These are phyloP conservation scores for Pichia sp. DNA, from an alignment of 1,139 yeast genomes.

Conservation along the genomic window DNA sequence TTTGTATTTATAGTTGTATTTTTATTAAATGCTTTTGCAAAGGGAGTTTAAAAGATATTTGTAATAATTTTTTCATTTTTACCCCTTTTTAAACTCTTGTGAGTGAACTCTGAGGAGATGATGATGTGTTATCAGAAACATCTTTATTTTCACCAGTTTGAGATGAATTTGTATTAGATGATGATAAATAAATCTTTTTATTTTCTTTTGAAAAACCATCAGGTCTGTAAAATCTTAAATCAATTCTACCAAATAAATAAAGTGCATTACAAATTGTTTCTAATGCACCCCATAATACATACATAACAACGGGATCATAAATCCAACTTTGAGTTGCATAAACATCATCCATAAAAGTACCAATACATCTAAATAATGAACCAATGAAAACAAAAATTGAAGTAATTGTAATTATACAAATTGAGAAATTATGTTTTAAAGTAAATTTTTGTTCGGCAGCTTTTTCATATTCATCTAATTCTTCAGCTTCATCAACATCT, in stretches of 20 bases:
- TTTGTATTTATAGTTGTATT: too few relatives aligned
- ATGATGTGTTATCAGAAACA: slow-evolving; percentile 1
- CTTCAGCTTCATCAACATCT: slow-evolving; percentile 28
- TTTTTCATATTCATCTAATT: slow-evolving; percentile 20
- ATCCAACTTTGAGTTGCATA: slow-evolving; percentile 35
- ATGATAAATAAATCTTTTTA: not conserved
- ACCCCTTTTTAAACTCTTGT: slow-evolving; percentile 7
- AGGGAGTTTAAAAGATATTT: too few relatives aligned
- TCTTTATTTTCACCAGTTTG: slow-evolving; percentile 5
- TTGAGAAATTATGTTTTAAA: slow-evolving; percentile 32
- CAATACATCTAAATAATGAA: slow-evolving; percentile 52
- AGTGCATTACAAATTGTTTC: slow-evolving; percentile 52
- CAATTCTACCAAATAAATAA: slow-evolving; percentile 59
- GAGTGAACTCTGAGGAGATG: slow-evolving; percentile 12
- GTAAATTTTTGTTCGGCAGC: slow-evolving; percentile 23
- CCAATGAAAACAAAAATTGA: slow-evolving; percentile 52
- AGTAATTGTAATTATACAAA: slow-evolving; percentile 43
- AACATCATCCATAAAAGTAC: slow-evolving; percentile 39
- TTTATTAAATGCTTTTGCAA: too few relatives aligned
- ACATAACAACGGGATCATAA: slow-evolving; percentile 53
- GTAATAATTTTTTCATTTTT: too few relatives aligned
- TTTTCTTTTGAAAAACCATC: slow-evolving; percentile 31
- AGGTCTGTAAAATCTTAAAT: slow-evolving; percentile 74
- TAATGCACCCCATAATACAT: slow-evolving; percentile 59
- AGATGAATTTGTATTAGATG: not conserved